Percentiles rank a stretch among this genome's conserved stretches.
Evolutionary conservation across 495 filamentous ascomycete species (phyloP).

Genomic region (Neurospora sp.): DNA sequence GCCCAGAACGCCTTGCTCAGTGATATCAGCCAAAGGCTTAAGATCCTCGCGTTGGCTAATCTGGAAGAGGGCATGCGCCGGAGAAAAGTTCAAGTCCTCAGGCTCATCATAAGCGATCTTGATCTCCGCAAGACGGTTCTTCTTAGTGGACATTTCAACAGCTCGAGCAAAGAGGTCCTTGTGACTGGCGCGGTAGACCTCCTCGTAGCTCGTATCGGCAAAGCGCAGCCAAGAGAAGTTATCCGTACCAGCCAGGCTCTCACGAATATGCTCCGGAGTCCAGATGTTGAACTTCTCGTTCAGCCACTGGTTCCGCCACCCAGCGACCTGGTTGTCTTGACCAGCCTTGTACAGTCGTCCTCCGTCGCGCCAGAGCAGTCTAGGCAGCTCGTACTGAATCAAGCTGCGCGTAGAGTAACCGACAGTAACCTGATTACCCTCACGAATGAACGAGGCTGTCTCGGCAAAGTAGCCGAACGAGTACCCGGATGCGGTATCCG

Average conservation of each 20-base stretch:
- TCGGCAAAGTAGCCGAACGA: slow-evolving; percentile 79
- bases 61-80: slow-evolving; percentile 68
- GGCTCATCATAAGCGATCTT: slow-evolving; percentile 33
- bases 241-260: slow-evolving; percentile 41
- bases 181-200: slow-evolving; percentile 57
- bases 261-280: slow-evolving; percentile 66
- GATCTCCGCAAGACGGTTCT: slow-evolving; percentile 41
- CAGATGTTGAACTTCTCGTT: slow-evolving; percentile 80
- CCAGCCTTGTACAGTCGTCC: slow-evolving; percentile 71
- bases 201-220: slow-evolving; percentile 62
- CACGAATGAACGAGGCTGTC: slow-evolving; percentile 86
- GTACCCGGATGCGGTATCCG: slow-evolving; percentile 80
- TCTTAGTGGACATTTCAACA: slow-evolving; percentile 38
- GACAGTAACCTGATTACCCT: slow-evolving; percentile 69
- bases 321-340: slow-evolving; percentile 59
- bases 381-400: slow-evolving; percentile 75
- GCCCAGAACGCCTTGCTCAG: slow-evolving; percentile 60
- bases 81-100: slow-evolving; percentile 50
- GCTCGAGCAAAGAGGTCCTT: slow-evolving; percentile 49
- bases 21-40: slow-evolving; percentile 57
- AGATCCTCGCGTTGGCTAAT: slow-evolving; percentile 62
- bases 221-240: slow-evolving; percentile 90
- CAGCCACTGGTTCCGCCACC: slow-evolving; percentile 66
- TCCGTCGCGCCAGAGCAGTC: slow-evolving; percentile 63
- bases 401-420: slow-evolving; percentile 79